Evolutionary conservation across 495 filamentous ascomycete genomes (phyloP), one percentile per base, ranked within the genome.

Genomic region (Tuber aestivum): DNA sequence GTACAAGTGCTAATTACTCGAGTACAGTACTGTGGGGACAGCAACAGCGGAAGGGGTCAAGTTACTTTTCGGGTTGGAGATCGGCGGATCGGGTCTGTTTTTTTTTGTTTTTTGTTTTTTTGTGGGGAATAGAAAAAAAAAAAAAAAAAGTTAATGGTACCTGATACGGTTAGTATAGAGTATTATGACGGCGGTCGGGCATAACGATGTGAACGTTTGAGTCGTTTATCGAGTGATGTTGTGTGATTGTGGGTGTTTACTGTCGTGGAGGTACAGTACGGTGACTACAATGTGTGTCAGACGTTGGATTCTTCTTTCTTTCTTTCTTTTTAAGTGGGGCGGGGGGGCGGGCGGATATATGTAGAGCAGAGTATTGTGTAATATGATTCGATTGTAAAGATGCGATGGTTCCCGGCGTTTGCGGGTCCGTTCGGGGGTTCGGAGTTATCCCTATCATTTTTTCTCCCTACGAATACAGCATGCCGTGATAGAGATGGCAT

Each of bases 41-140:
- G 50, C 50, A n/a, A n/a, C 3, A 27, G 10, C 56, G n/a, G 56
- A 18, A 35, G 56, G 56, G 32, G 1, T 32, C 38, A 7, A 40
- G 38, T 61, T 61, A 18, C 4, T 5, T 7, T 61, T 32, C n/a
- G 2, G 65, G 68, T 48, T 70, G 40, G 69, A 20, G 32, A 70
- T 70, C 50, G 78, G 72, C 61, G 70, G 76, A 45, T 79, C 72
- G 41, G 56, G 79, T 41, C 12, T 75, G 35, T 23, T 78, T 78
- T 56, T 74, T 45, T 78, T 65, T 70, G 10, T 72, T 71, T 71
- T 79, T 50, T 70, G 3, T 75, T 79, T 42, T 75, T 75, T 72
- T 79, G 78, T 72, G 72, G 70, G 74, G n/a, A 50, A 71, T 75
- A 68, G 78, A 42, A 16, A 40, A 73, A 72, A 40, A 12, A 37